Percentiles rank a stretch among this genome's conserved stretches.
phyloP scores from a whole-genome alignment of 208 protist species.

The Trypanosoma caninum region DNA sequence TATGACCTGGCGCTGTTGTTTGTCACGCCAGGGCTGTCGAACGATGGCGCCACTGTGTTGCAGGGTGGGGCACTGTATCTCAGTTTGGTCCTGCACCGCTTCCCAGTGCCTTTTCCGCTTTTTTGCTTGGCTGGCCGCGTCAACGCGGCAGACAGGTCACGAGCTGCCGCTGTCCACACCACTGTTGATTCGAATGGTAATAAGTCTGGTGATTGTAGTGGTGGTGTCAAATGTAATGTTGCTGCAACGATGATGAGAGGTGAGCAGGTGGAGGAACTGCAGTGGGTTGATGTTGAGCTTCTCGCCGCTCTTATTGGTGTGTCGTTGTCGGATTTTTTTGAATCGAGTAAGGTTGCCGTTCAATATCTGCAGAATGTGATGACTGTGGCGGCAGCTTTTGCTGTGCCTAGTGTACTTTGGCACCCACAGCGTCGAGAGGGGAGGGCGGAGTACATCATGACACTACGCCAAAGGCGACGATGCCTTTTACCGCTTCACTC shows the following conservation, averaged over 20 bases:
- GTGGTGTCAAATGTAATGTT: background rate
- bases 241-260: background rate
- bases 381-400: slow-evolving; percentile 42
- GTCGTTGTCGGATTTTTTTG: slow-evolving; percentile 67
- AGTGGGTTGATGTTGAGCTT: slow-evolving; percentile 82
- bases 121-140: slow-evolving; percentile 33
- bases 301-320: slow-evolving; percentile 58
- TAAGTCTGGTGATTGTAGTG: background rate
- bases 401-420: slow-evolving; percentile 71
- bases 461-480: slow-evolving; percentile 24
- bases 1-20: slow-evolving; percentile 54
- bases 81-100: slow-evolving; percentile 64
- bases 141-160: background rate
- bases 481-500: background rate
- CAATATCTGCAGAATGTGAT: slow-evolving; percentile 79
- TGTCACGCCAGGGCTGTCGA: slow-evolving; percentile 34
- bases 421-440: slow-evolving; percentile 46
- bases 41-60: slow-evolving; percentile 22
- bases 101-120: slow-evolving; percentile 62
- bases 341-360: slow-evolving; percentile 36
- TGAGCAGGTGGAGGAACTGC: slow-evolving; percentile 36
- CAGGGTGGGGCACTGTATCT: slow-evolving; percentile 61
- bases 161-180: background rate
- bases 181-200: background rate
- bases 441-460: slow-evolving; percentile 35